Percentiles rank a stretch among this genome's conserved stretches.
Conservation (phyloP, 805 yeast species). For the Alloascoidea africana region DNA sequence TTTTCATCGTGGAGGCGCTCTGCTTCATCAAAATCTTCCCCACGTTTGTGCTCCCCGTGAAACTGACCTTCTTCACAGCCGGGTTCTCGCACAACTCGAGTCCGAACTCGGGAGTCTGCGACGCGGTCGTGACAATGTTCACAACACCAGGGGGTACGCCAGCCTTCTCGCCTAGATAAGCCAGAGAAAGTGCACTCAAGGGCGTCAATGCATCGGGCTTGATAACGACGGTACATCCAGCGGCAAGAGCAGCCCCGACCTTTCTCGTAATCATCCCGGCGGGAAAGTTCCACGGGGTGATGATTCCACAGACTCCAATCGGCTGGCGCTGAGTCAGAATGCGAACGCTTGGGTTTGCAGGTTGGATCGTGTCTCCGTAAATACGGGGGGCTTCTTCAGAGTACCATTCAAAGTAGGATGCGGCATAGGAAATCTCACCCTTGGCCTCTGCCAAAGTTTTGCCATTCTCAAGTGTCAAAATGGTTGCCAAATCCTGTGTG, state of each 20-base stretch:
- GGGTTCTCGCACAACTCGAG: conserved; percentile 32
- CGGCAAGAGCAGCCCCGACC: conserved; percentile 63
- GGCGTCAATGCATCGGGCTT: conserved; percentile 76
- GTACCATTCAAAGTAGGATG: conserved; percentile 81
- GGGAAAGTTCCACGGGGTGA: conserved; percentile 83
- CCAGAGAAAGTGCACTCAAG: conserved; percentile 54
- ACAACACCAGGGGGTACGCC: conserved; percentile 61
- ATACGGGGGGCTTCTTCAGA: conserved; percentile 67
- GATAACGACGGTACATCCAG: conserved; percentile 64
- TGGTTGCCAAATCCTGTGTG: conserved; percentile 46
- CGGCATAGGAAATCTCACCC: conserved; percentile 54
- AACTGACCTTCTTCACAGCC: conserved; percentile 48
- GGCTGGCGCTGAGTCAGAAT: conserved; percentile 55
- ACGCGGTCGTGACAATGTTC: conserved; percentile 37
- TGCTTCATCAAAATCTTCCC: conserved; percentile 56
- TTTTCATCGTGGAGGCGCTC: conserved; percentile 45
- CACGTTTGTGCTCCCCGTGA: conserved; percentile 67
- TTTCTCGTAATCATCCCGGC: conserved; percentile 65
- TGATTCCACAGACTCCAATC: conserved; percentile 66
- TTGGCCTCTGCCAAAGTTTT: conserved; percentile 56
- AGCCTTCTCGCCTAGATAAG: conserved; percentile 42
- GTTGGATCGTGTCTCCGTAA: conserved; percentile 51
- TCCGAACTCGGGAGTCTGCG: conserved; percentile 18
- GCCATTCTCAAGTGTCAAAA: conserved; percentile 61
- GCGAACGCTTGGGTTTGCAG: conserved; percentile 30